Evolutionary conservation across 805 yeast species (phyloP).

Genomic region (Candida taoyuanica): DNA sequence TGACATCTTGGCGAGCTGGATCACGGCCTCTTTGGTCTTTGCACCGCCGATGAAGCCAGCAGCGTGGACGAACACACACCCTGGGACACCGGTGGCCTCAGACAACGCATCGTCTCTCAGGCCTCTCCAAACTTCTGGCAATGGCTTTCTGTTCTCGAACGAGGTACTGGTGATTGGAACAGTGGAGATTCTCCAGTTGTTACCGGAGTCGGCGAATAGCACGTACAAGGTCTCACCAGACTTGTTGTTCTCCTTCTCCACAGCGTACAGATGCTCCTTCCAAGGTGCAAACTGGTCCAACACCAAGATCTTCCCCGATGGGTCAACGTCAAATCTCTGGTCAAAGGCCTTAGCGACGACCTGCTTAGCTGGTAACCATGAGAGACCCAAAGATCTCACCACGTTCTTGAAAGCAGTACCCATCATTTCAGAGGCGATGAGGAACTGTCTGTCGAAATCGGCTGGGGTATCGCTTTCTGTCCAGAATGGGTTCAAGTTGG

Average conservation of each 20-base stretch:
- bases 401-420: slow-evolving; percentile 71
- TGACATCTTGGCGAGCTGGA: slow-evolving; percentile 59
- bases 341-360: slow-evolving; percentile 70
- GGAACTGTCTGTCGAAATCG: slow-evolving; percentile 61
- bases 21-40: slow-evolving; percentile 69
- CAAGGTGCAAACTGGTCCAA: slow-evolving; percentile 84
- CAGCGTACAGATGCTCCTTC: slow-evolving; percentile 83
- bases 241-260: slow-evolving; percentile 58
- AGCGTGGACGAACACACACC: slow-evolving; percentile 90
- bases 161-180: slow-evolving; percentile 78
- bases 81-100: slow-evolving; percentile 71
- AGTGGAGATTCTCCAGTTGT: slow-evolving; percentile 83
- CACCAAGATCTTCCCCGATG: slow-evolving; percentile 68
- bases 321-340: slow-evolving; percentile 52
- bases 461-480: slow-evolving; percentile 61
- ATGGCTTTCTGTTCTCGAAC: slow-evolving; percentile 79
- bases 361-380: slow-evolving; percentile 89
- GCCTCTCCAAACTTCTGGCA: slow-evolving; percentile 95
- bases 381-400: slow-evolving; percentile 66
- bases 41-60: slow-evolving; percentile 98
- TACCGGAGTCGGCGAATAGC: slow-evolving; percentile 68
- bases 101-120: slow-evolving; percentile 81
- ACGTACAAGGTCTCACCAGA: slow-evolving; percentile 66
- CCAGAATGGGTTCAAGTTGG: slow-evolving; percentile 85
- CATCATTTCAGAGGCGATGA: slow-evolving; percentile 72